These are phyloP conservation scores for Solanum piurae DNA, from an alignment of 257 asterid species.

Conservation along the genomic window DNA sequence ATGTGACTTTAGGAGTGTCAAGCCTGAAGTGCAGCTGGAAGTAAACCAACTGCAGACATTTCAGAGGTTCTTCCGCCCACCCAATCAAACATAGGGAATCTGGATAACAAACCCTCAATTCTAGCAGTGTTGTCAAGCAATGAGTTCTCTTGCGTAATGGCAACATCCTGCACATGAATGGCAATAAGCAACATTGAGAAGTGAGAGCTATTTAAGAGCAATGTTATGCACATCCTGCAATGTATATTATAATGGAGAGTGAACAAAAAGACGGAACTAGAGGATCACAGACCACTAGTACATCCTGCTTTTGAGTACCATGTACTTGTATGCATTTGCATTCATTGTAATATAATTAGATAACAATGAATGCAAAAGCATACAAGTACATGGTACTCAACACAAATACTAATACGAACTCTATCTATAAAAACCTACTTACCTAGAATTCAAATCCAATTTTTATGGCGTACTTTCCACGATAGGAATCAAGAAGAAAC, in stretches of 20 bases:
- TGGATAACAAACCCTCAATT: slow-evolving; percentile 91
- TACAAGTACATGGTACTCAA: too few relatives aligned
- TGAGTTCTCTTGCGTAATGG: slow-evolving; percentile 94
- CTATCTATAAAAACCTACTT: too few relatives aligned
- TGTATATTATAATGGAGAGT: neutral
- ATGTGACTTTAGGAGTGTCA: neutral
- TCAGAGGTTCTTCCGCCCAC: slow-evolving; percentile 98
- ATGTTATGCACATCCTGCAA: neutral
- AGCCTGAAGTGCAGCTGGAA: slow-evolving; percentile 98
- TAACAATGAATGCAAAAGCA: too few relatives aligned
- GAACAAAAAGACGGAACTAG: neutral
- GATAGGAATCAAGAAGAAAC: too few relatives aligned
- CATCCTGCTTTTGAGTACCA: too few relatives aligned
- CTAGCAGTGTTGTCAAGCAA: slow-evolving; percentile 92
- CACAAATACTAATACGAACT: too few relatives aligned
- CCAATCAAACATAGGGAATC: slow-evolving; percentile 99
- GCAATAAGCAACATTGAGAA: neutral
- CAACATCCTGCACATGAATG: slow-evolving; percentile 60
- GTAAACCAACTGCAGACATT: slow-evolving; percentile 99
- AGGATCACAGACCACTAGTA: neutral
- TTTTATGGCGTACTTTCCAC: too few relatives aligned
- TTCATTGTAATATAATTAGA: too few relatives aligned
- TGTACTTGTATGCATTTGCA: too few relatives aligned
- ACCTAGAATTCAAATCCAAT: too few relatives aligned
- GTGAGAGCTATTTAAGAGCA: neutral